Percentiles rank a stretch among this genome's conserved stretches.
Evolutionary conservation across 805 yeast species (phyloP).

Genomic region (Clavispora fructus): DNA sequence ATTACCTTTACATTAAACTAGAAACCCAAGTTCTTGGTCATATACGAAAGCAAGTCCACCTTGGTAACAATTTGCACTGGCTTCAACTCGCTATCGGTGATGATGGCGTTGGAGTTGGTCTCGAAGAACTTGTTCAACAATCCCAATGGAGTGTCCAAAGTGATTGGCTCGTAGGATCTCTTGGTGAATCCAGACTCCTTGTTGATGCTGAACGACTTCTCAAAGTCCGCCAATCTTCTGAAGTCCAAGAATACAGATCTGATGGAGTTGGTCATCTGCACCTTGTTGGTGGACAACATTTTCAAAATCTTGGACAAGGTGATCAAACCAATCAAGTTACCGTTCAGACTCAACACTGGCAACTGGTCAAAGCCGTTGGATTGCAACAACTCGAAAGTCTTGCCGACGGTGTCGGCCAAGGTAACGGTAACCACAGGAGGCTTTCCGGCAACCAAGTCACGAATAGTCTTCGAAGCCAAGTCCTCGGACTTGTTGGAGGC

Average conservation of each 20-base stretch:
- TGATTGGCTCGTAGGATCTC: conserved; percentile 63
- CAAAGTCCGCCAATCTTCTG: conserved; percentile 62
- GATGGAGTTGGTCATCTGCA: conserved; percentile 52
- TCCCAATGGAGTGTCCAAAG: conserved; percentile 57
- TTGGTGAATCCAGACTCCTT: conserved; percentile 52
- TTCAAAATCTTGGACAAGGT: conserved; percentile 71
- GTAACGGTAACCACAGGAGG: conserved; percentile 77
- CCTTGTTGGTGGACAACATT: conserved; percentile 55
- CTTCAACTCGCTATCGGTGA: conserved; percentile 63
- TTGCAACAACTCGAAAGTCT: conserved; percentile 65
- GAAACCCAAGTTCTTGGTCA: conserved; percentile 28
- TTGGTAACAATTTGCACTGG: conserved; percentile 85
- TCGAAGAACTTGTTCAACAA: conserved; percentile 77
- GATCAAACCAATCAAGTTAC: conserved; percentile 67
- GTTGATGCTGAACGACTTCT: conserved; percentile 57
- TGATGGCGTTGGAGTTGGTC: conserved; percentile 77
- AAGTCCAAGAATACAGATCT: conserved; percentile 65
- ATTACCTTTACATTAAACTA: background rate
- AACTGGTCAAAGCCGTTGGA: conserved; percentile 79
- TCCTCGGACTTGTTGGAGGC: conserved; percentile 39
- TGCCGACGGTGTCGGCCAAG: conserved; percentile 51
- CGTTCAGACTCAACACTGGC: conserved; percentile 61
- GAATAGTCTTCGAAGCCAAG: conserved; percentile 45
- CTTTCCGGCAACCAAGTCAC: conserved; percentile 55
- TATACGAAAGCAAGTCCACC: conserved; percentile 67